These are phyloP conservation scores for Calonectria naviculata DNA, from an alignment of 2,329 filamentous ascomycete species.

Conservation along the genomic window DNA sequence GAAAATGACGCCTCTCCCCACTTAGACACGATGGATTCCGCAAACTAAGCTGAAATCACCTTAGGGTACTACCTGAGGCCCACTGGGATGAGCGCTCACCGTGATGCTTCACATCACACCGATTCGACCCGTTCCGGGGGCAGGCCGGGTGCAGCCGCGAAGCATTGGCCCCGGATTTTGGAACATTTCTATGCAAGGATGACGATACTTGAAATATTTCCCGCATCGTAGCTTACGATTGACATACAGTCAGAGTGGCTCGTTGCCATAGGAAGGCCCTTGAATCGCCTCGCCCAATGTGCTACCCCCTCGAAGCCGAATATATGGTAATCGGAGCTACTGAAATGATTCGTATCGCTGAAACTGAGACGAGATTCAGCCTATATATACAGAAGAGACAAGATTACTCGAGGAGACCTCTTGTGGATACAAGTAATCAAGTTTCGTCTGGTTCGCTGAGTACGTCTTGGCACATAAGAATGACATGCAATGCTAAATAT, in stretches of 20 bases:
- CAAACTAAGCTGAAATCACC: not conserved
- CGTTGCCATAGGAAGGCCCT: not conserved
- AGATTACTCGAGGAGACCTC: not conserved
- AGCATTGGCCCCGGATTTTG: not conserved
- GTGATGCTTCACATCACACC: not conserved
- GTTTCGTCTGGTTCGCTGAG: not conserved
- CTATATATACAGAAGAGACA: not conserved
- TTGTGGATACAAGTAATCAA: not conserved
- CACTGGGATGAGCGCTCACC: not conserved
- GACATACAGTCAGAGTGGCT: not conserved
- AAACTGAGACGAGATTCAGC: not conserved
- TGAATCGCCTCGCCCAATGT: not conserved
- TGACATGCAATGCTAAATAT: slow-evolving; percentile 1
- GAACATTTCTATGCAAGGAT: not conserved
- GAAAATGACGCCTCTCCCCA: not conserved
- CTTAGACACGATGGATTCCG: not conserved
- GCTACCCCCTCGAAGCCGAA: not conserved
- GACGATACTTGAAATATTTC: not conserved
- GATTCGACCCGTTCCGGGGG: not conserved
- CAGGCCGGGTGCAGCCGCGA: not conserved
- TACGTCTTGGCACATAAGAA: not conserved
- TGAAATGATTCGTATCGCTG: not conserved
- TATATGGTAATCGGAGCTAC: too few relatives aligned
- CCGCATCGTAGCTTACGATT: not conserved
- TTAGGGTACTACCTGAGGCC: not conserved